Base-by-base conservation (phyloP, 306 rosid species). In the Quercus agrifolia region DNA sequence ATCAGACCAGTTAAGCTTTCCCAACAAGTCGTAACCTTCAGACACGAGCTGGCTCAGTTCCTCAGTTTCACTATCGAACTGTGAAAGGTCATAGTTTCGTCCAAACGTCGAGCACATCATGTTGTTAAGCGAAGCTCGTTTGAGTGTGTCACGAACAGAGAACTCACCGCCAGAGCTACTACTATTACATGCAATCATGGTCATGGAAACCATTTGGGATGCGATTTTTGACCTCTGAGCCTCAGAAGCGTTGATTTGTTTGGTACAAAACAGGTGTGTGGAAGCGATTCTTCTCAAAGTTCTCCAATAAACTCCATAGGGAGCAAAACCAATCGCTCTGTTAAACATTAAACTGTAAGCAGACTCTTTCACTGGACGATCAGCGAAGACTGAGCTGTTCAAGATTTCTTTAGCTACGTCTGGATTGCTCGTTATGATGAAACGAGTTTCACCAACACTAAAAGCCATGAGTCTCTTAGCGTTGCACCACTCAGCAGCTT, bases 71-170 rank as follows among this genome's bases (percentile, higher is more conserved):
- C 7, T 49, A 74, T 80, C 79, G 1, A 23, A 19, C 0, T 78
- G 80, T 0, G 80, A 85, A 1, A 90, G 77, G 27, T 38, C 52
- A 52, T 88, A 91, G 20, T 79, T 51, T 15, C 78, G 79, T 9
- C 99, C 98, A n/a, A 96, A 96, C 64, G 93, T 93, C 4, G 97
- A 93, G 76, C 91, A 83, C 98, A 96, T 93, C 96, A 96, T 93
- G 85, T 83, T 86, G 73, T 71, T 85, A 0, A 96, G 78, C 2
- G 99, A 96, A 2, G 97, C 98, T 44, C 80, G 74, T 54, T 91
- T 93, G 0, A 96, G 77, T 0, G 81, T 71, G 1, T 83, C 75
- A 0, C 99, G 91, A 1, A 90, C 82, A 0, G 25, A 9, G 3
- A 84, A 30, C 5, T 44, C 23, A 3, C 17, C 56, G 1, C 54